These are phyloP conservation scores for Hemileccinum hortonii DNA, from an alignment of 1,284 basidiomycete genomes.

Conservation along the genomic window DNA sequence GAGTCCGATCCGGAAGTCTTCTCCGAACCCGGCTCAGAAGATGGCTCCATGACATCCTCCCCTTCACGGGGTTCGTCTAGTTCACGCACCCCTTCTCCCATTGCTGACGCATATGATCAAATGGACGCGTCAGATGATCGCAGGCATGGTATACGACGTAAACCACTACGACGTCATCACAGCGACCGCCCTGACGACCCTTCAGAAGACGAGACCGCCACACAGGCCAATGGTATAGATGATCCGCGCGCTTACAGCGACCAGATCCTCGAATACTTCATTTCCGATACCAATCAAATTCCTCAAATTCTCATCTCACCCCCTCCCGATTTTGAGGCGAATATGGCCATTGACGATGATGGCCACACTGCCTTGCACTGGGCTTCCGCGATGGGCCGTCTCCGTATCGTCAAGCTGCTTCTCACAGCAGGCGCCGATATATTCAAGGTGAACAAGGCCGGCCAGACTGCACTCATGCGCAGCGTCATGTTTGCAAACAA, in stretches of 20 bases:
- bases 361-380: constrained; percentile 97
- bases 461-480: constrained; percentile 98
- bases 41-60: constrained; percentile 82
- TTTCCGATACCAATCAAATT: constrained; percentile 94
- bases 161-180: constrained; percentile 38
- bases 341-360: constrained; percentile 98
- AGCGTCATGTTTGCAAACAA: constrained; percentile 99
- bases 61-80: constrained; percentile 84
- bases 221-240: constrained; percentile 39
- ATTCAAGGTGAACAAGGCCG: constrained; percentile 95
- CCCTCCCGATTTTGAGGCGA: constrained; percentile 91
- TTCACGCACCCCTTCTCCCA: constrained; percentile 87
- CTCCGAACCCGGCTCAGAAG: constrained; percentile 69
- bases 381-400: constrained; percentile 99
- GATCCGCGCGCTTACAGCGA: constrained; percentile 79
- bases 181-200: constrained; percentile 41
- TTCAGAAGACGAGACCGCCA: constrained; percentile 42
- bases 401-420: constrained; percentile 93
- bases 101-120: constrained; percentile 51
- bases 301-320: constrained; percentile 88
- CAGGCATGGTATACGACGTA: constrained; percentile 39
- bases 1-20: constrained; percentile 58
- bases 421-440: constrained; percentile 95
- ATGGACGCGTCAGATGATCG: constrained; percentile 43
- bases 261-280: constrained; percentile 98